Evolutionary conservation across 805 yeast species (phyloP).

Genomic region (Spathaspora gorwiae): DNA sequence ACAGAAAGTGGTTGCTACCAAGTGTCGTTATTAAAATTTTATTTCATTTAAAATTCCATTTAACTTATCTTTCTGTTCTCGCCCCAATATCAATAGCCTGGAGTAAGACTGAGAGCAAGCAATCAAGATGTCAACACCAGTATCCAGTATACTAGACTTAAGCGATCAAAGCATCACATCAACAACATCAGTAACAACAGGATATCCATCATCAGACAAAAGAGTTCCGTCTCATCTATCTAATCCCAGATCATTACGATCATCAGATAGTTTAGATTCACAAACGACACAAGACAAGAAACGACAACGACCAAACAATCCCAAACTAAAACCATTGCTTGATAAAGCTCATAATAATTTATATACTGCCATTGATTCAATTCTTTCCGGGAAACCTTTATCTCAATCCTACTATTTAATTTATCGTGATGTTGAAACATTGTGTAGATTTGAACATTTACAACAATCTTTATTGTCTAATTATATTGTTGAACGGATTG

Average conservation of each 20-base stretch:
- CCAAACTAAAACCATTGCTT: constrained; percentile 2
- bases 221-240: constrained; percentile 13
- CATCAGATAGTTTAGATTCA: not conserved
- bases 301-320: constrained; percentile 14
- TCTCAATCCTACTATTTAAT: constrained; percentile 19
- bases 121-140: too few species aligned
- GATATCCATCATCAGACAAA: not conserved
- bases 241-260: not conserved
- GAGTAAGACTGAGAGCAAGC: too few species aligned
- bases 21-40: too few species aligned
- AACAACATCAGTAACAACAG: not conserved
- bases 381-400: constrained; percentile 14
- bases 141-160: not conserved
- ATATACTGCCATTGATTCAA: constrained; percentile 13
- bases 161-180: not conserved
- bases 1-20: too few species aligned
- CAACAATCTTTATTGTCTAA: constrained; percentile 28
- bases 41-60: too few species aligned
- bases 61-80: too few species aligned
- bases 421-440: constrained; percentile 25
- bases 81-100: too few species aligned
- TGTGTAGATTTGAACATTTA: constrained; percentile 27
- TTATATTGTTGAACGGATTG: constrained; percentile 7
- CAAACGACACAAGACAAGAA: constrained; percentile 6
- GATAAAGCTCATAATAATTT: constrained; percentile 7